Evolutionary conservation across 2,329 filamentous ascomycete species (phyloP), one percentile per base, ranked within the genome.

Genomic region (Colletotrichum neosansevieriae): DNA sequence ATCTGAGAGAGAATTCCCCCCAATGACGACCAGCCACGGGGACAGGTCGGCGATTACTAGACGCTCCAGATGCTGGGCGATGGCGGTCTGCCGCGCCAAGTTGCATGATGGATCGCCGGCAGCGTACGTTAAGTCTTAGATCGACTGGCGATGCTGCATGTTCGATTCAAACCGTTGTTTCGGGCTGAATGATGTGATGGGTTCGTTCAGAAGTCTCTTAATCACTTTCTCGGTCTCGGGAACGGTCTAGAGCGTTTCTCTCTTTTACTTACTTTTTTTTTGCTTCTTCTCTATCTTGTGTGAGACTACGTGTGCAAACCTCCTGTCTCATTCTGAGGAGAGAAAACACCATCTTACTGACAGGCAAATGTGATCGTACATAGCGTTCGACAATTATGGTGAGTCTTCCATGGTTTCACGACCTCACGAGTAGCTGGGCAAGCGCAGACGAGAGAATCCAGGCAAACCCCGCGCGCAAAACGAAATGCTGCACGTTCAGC

Each of bases 401-500:
- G 29, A 29, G 13, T 19, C 19, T 40, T 13, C 5, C 15, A 5
- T n/a, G 29, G 21, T 42, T 32, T 69, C 66, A 69, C 44, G 45
- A 44, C 24, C 24, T 50, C 65, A 45, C 38, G 24, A 70, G 51
- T 40, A 49, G 62, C 40, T 50, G 59, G 38, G 63, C 54, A 10
- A 66, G 29, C n/a, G 54, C 56, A 19, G 66, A 72, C 10, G 72
- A 73, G 19, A 77, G 17, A 24, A 51, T 21, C 81, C 79, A 83
- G 32, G 77, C 79, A 19, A 78, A 54, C 21, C 74, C 72, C 9
- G 73, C 71, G 63, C 77, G 78, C 34, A 79, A 42, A 32, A 78
- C n/a, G 10, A 82, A 63, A 42, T 76, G 72, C 63, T 79, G 72
- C 6, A 76, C 57, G 57, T 74, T 73, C 9, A 83, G 69, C 19